A percentile compares a stretch with the other conserved stretches of the same genome.
Conservation (phyloP, 306 rosid genomes). For the Dryas alaskensis region DNA sequence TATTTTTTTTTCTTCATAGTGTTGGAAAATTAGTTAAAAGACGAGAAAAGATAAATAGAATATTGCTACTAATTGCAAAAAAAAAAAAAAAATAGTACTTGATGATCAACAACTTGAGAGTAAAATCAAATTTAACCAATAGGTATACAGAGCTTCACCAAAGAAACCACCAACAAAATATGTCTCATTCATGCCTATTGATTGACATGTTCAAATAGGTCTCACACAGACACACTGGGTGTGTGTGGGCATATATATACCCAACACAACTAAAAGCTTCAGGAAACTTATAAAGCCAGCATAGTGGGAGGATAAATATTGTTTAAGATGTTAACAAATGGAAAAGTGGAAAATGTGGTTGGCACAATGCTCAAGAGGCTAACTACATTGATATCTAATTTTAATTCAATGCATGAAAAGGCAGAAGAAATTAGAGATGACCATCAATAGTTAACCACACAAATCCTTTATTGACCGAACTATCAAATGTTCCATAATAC, state of each 20-base stretch:
- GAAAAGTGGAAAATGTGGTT: not conserved
- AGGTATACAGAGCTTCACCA: not conserved
- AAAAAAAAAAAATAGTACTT: not conserved
- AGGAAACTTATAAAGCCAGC: too few relatives aligned
- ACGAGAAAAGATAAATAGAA: not conserved
- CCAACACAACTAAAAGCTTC: too few relatives aligned
- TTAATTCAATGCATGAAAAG: too few relatives aligned
- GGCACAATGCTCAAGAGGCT: not conserved
- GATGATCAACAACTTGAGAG: not conserved
- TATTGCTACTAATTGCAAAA: not conserved
- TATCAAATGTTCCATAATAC: not conserved
- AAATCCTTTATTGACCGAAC: not conserved
- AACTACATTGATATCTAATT: too few relatives aligned
- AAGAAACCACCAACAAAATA: not conserved
- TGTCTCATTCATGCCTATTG: too few relatives aligned
- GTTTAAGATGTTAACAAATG: not conserved
- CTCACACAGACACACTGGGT: too few relatives aligned
- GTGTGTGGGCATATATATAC: too few relatives aligned
- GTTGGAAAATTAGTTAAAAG: not conserved
- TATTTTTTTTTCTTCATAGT: not conserved
- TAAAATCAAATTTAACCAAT: not conserved
- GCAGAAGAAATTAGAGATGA: too few relatives aligned
- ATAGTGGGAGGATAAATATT: too few relatives aligned
- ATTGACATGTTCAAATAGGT: too few relatives aligned
- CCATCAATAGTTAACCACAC: not conserved